phyloP scores from a whole-genome alignment of 169 alveolate species.

The Amoebophrya sp. region DNA sequence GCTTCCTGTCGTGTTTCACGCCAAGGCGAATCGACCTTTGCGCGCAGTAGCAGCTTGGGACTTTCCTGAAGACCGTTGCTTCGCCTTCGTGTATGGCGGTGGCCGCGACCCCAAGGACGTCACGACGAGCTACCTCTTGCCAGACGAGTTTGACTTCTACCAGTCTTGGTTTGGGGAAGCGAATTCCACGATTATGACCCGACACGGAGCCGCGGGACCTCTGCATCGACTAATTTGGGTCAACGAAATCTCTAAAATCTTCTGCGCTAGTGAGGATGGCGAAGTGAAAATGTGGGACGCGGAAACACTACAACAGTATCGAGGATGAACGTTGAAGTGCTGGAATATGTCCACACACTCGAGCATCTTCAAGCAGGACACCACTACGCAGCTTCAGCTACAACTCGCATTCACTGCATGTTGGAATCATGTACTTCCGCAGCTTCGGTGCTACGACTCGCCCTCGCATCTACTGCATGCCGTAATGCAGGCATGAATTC shows the following conservation, averaged over 20 bases:
- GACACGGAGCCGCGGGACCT: not conserved
- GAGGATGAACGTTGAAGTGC: too few relatives aligned
- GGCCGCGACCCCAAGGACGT: constrained; percentile 25
- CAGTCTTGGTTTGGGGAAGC: not conserved
- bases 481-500: too few relatives aligned
- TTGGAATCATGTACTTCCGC: too few relatives aligned
- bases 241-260: not conserved
- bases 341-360: too few relatives aligned
- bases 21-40: not conserved
- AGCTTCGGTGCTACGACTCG: too few relatives aligned
- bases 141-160: constrained; percentile 11
- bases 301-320: not conserved
- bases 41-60: not conserved
- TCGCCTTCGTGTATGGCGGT: not conserved
- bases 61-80: not conserved
- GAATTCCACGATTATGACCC: not conserved
- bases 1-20: not conserved
- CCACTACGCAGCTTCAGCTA: too few relatives aligned
- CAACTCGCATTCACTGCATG: too few relatives aligned
- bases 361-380: too few relatives aligned
- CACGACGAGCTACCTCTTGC: not conserved
- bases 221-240: not conserved
- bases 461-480: too few relatives aligned
- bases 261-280: not conserved
- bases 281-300: constrained; percentile 19